phyloP scores from a whole-genome alignment of 306 rosid genomes.

The Vicia faba region DNA sequence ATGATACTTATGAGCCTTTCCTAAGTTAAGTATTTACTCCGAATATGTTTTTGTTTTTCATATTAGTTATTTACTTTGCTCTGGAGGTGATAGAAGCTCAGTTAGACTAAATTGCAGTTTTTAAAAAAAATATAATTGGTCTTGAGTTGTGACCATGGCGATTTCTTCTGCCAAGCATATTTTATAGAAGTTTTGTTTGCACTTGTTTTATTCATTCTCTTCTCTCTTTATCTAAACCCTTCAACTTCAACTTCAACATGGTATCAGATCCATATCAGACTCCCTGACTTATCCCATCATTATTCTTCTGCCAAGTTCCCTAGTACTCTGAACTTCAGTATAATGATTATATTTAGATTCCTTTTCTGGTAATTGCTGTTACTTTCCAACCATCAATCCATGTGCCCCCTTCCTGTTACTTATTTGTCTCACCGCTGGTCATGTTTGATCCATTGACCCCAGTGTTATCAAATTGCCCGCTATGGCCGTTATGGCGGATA shows the following conservation, averaged over 20 bases:
- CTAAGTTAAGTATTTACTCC: slow-evolving; percentile 63
- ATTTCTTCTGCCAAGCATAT: slow-evolving; percentile 10
- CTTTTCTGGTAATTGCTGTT: neutral
- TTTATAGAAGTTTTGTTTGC: slow-evolving; percentile 1
- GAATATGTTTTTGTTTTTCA: slow-evolving; percentile 22
- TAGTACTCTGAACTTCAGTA: neutral
- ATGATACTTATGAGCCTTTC: slow-evolving; percentile 91
- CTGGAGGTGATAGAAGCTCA: slow-evolving; percentile 7
- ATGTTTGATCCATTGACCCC: neutral
- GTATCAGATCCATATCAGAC: neutral
- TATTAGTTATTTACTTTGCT: slow-evolving; percentile 17
- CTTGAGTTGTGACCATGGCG: slow-evolving; percentile 8
- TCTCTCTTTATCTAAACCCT: neutral
- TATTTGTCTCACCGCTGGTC: neutral
- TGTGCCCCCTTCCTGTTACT: neutral
- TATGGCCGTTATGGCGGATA: too few species aligned
- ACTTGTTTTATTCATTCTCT: neutral
- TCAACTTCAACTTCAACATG: neutral
- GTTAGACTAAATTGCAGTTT: slow-evolving; percentile 5
- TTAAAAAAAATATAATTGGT: neutral
- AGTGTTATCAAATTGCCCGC: too few species aligned
- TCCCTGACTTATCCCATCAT: neutral
- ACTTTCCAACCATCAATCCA: neutral
- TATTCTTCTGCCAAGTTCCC: neutral
- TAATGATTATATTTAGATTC: slow-evolving; percentile 7